Conservation (phyloP, 441 rosid genomes). For the Kokia cookei region DNA sequence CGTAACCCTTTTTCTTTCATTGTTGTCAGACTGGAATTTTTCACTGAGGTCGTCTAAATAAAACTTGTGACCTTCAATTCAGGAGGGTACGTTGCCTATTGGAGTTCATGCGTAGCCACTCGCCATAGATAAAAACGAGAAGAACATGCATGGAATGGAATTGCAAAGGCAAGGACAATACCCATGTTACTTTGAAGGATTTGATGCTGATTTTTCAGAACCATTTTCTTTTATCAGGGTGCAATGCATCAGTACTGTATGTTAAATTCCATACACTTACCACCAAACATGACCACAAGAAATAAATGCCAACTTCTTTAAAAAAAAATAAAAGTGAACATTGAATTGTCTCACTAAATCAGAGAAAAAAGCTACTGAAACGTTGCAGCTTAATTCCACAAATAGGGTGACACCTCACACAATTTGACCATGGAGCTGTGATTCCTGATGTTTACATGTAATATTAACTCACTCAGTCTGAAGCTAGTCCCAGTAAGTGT, state of each 20-base stretch:
- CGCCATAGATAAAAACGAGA: background rate
- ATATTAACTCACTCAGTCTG: background rate
- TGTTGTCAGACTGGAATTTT: background rate
- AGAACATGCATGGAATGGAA: slow-evolving; percentile 19
- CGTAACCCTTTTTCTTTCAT: background rate
- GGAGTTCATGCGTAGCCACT: background rate
- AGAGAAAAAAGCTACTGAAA: background rate
- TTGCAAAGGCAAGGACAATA: slow-evolving; percentile 6
- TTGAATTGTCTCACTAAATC: background rate
- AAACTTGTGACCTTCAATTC: slow-evolving; percentile 14
- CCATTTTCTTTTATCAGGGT: background rate
- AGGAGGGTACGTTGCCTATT: background rate
- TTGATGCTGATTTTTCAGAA: slow-evolving; percentile 3
- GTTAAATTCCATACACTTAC: background rate
- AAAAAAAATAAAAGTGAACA: background rate
- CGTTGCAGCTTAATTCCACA: background rate
- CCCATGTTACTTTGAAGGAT: background rate
- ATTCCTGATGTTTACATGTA: background rate
- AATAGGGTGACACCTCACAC: slow-evolving; percentile 1
- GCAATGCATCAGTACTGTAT: background rate
- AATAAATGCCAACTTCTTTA: too few relatives aligned
- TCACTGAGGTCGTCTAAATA: slow-evolving; percentile 17
- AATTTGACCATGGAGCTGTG: background rate
- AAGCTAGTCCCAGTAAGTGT: background rate
- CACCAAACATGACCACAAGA: background rate